Evolutionary conservation across 495 filamentous ascomycete species (phyloP), one percentile per base, ranked within the genome.

Genomic region (Penicillium steckii): DNA sequence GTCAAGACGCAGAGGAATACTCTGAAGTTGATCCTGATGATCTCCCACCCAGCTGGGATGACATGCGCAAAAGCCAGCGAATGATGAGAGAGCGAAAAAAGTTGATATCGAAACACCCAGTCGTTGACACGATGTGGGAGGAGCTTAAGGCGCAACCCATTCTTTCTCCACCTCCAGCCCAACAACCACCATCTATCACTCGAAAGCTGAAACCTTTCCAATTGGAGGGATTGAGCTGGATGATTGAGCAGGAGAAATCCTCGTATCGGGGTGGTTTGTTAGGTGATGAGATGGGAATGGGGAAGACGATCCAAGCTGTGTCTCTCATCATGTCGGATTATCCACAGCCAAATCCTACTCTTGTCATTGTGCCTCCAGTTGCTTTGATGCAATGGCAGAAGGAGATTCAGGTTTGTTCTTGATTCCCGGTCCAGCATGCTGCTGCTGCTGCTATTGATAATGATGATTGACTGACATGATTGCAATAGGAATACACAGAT

Each of bases 311-410:
- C 32, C 94, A 98, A 65, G 91, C 94, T 2, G 91, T 98, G 6
- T 95, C 92, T 8, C 78, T 97, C 12, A 89, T 98, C 65, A 98
- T 97, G 92, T 95, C 91, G 6, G 92, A 98, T 64, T 96, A 87
- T 57, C 91, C 92, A 15, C 88, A 86, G 26, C 83, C 84, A 45
- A 67, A 83, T 26, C 90, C 94, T 4, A 89, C 92, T 3, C 73
- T 98, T 6, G 94, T 98, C 6, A 79, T 97, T 35, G 90, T 95
- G 1, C 94, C 94, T 12, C 95, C 94, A 3, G 94, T 98, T 47
- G 94, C 94, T 52, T 69, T 98, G 29, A 94, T 96, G 87, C 94
- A 98, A 65, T 98, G 94, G 94, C 86, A 89, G 50, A 86, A 86
- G 32, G 94, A 98, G 72, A 97, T 98, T 48, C 78, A 85, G 57